A percentile compares a stretch with the other conserved stretches of the same genome.
phyloP scores from a whole-genome alignment of 1,284 basidiomycete species.

The Chondrostereum purpureum region DNA sequence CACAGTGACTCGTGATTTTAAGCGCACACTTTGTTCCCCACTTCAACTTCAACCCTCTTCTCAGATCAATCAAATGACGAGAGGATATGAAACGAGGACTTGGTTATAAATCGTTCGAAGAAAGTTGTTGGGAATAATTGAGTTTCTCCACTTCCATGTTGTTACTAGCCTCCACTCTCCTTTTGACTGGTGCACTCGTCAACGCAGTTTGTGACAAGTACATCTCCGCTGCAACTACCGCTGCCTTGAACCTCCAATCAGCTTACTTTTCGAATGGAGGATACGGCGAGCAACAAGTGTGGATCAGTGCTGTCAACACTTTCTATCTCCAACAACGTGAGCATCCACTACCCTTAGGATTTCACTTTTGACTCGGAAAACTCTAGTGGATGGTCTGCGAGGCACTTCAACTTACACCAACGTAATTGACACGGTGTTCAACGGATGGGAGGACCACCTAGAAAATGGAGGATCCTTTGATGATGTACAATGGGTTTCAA shows the following conservation, averaged over 20 bases:
- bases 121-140: too few relatives aligned
- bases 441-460: conserved; percentile 13
- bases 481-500: conserved; percentile 18
- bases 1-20: too few relatives aligned
- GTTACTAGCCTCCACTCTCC: conserved; percentile 1
- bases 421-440: conserved; percentile 17
- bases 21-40: too few relatives aligned
- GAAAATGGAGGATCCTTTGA: conserved; percentile 17
- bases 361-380: background rate
- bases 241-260: conserved; percentile 16
- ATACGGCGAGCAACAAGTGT: conserved; percentile 14
- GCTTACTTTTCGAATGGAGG: conserved; percentile 13
- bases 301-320: conserved; percentile 16
- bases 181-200: conserved; percentile 2
- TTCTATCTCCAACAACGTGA: conserved; percentile 15
- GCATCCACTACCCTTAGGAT: conserved; percentile 1
- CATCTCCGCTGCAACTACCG: conserved; percentile 14
- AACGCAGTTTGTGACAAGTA: conserved; percentile 15
- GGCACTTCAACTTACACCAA: conserved; percentile 11
- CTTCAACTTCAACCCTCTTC: too few relatives aligned
- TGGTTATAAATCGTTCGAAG: too few relatives aligned
- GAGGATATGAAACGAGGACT: too few relatives aligned
- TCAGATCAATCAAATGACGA: too few relatives aligned
- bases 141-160: too few relatives aligned
- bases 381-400: conserved; percentile 13